Base-by-base conservation (phyloP, 352 stramenopile genomes). In the Blastocystis hominis region DNA sequence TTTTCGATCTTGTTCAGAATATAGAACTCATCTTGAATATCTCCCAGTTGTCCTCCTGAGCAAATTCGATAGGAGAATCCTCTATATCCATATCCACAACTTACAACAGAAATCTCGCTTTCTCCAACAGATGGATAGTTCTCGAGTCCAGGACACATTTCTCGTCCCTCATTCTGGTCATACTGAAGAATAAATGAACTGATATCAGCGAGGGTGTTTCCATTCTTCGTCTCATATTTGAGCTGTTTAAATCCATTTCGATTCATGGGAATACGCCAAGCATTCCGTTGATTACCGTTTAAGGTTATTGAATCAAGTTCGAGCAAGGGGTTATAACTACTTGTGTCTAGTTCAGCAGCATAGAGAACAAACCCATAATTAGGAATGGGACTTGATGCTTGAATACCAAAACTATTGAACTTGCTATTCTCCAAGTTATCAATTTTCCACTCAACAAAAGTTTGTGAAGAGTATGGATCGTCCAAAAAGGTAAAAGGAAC, bases 161-260 rank as follows among this genome's bases (percentile, higher is more conserved):
- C 30, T 10, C 68, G 42, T 3, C 15, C 62, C 6, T 15, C 68
- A 9, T n/a, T n/a, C n/a, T 59, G 34, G 68, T 46, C 59, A 46
- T 78, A 78, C 44, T 78, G 68, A 30, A 56, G 20, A 20, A 78
- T n/a, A n/a, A n/a, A n/a, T n/a, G n/a, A n/a, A n/a, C n/a, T n/a
- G n/a, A n/a, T n/a, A n/a, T n/a, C n/a, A n/a, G n/a, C n/a, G n/a
- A n/a, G n/a, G n/a, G n/a, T n/a, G n/a, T n/a, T n/a, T n/a, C n/a
- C n/a, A n/a, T n/a, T n/a, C n/a, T n/a, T n/a, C n/a, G n/a, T 78
- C 47, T 78, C 68, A 24, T 40, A 78, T 7, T 30, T 9, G 13
- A 78, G 38, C 1, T 61, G 34, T 55, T 36, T 78, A n/a, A 78
- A 78, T 2, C 42, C 30, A 38, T 40, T 46, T 17, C 13, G 13